phyloP scores from a whole-genome alignment of 1,284 basidiomycete genomes.

The Naganishia sp. region DNA sequence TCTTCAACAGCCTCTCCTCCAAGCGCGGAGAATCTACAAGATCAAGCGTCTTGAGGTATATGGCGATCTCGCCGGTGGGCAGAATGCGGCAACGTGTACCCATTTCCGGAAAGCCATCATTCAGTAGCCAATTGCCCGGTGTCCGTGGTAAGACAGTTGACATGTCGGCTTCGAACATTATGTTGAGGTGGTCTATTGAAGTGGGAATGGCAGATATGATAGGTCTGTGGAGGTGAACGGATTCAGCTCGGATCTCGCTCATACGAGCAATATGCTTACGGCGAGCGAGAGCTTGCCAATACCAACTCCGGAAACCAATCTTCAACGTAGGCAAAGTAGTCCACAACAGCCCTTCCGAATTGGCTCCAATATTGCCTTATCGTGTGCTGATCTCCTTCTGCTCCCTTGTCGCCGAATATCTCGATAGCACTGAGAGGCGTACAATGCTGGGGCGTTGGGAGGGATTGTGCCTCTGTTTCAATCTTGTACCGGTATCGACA shows the following conservation, averaged over 20 bases:
- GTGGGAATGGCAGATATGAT: slow-evolving; percentile 5
- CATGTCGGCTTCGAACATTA: slow-evolving; percentile 4
- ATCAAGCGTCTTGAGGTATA: slow-evolving; percentile 13
- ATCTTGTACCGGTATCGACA: slow-evolving; percentile 7
- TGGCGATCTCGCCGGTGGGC: slow-evolving; percentile 5
- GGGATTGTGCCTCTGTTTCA: neutral
- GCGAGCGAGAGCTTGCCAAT: slow-evolving; percentile 5
- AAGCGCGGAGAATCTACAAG: slow-evolving; percentile 10
- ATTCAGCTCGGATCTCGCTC: neutral
- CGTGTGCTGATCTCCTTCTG: neutral
- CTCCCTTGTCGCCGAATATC: neutral
- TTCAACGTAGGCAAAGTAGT: slow-evolving; percentile 27
- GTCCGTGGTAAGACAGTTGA: neutral
- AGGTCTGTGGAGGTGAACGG: neutral
- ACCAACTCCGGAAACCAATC: slow-evolving; percentile 26
- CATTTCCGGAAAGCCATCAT: neutral
- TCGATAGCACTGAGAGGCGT: slow-evolving; percentile 22
- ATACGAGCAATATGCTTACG: neutral
- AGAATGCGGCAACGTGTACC: neutral
- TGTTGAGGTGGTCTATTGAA: slow-evolving; percentile 5
- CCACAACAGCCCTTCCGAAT: slow-evolving; percentile 24
- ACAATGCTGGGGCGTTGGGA: neutral
- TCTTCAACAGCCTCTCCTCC: slow-evolving; percentile 4
- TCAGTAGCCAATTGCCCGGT: slow-evolving; percentile 13
- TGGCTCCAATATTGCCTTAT: slow-evolving; percentile 4